Evolutionary conservation across 2,329 filamentous ascomycete genomes (phyloP).

Genomic region (Trematosphaeria pertusa): DNA sequence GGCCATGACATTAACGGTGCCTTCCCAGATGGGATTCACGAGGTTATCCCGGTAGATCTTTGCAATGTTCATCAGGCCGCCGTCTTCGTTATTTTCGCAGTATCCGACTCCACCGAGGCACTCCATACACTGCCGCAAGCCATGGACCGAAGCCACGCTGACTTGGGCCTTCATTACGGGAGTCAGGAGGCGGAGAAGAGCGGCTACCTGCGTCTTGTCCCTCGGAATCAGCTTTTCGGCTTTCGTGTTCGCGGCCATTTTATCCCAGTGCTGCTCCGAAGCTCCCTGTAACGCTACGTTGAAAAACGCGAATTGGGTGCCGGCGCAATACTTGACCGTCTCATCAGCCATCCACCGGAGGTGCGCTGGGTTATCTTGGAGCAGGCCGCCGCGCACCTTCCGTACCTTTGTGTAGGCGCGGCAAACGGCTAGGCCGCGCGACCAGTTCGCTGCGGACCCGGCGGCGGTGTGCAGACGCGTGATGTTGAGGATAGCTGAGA

Average conservation of each 20-base stretch:
- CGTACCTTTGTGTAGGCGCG: constrained; percentile 66
- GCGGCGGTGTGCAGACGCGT: constrained; percentile 67
- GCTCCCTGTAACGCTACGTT: constrained; percentile 62
- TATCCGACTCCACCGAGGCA: constrained; percentile 71
- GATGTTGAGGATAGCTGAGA: constrained; percentile 72
- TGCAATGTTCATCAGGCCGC: constrained; percentile 66
- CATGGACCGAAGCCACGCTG: constrained; percentile 50
- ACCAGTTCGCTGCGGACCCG: constrained; percentile 60
- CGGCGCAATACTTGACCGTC: constrained; percentile 62
- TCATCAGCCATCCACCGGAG: constrained; percentile 65
- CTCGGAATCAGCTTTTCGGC: constrained; percentile 29
- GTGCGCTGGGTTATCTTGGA: constrained; percentile 63
- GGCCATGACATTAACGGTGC: constrained; percentile 74
- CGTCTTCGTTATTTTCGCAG: constrained; percentile 66
- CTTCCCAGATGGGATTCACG: constrained; percentile 74
- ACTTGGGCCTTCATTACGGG: constrained; percentile 35
- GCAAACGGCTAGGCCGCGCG: constrained; percentile 64
- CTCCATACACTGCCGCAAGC: constrained; percentile 65
- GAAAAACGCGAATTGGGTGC: constrained; percentile 64
- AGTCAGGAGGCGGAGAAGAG: constrained; percentile 31
- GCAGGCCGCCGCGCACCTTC: constrained; percentile 55
- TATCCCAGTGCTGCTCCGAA: constrained; percentile 54
- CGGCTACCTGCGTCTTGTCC: constrained; percentile 18
- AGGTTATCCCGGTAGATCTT: constrained; percentile 69
- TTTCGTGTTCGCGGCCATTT: constrained; percentile 29